Conservation (phyloP, 805 yeast genomes). For the Kuraishia piskuri region DNA sequence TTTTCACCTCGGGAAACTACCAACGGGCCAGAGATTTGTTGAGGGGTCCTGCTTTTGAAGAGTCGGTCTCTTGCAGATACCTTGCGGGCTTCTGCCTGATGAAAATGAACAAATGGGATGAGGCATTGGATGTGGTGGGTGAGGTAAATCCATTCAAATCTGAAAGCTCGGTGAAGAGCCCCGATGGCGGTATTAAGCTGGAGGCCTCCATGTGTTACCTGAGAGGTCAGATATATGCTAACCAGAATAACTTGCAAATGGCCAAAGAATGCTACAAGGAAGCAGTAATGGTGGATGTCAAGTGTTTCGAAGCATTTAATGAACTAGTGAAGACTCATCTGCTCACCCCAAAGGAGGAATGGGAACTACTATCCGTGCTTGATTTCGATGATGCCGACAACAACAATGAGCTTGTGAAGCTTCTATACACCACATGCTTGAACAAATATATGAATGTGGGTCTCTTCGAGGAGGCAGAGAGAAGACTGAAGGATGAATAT, state of each 20-base stretch:
- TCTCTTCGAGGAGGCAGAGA: conserved; percentile 56
- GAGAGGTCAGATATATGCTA: conserved; percentile 75
- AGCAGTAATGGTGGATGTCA: conserved; percentile 80
- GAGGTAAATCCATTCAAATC: conserved; percentile 65
- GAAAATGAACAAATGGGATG: conserved; percentile 74
- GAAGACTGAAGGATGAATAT: conserved; percentile 61
- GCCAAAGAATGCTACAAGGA: conserved; percentile 86
- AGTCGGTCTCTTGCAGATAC: conserved; percentile 70
- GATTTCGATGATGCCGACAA: conserved; percentile 70
- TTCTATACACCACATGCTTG: conserved; percentile 67
- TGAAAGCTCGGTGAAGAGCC: conserved; percentile 27
- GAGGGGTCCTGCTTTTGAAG: conserved; percentile 43
- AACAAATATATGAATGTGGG: conserved; percentile 61
- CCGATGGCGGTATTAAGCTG: conserved; percentile 79
- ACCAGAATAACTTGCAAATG: conserved; percentile 72
- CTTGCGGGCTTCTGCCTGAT: conserved; percentile 68
- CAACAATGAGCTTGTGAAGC: conserved; percentile 70
- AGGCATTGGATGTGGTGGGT: conserved; percentile 79
- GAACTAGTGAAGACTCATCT: conserved; percentile 65
- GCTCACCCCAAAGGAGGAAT: conserved; percentile 78
- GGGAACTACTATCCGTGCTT: conserved; percentile 62
- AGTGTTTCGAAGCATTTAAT: conserved; percentile 88
- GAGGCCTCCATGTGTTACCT: conserved; percentile 83
- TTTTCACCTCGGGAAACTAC: conserved; percentile 67
- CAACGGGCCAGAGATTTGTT: conserved; percentile 71